phyloP scores from a whole-genome alignment of 352 stramenopile species.

The Pythium biforme region DNA sequence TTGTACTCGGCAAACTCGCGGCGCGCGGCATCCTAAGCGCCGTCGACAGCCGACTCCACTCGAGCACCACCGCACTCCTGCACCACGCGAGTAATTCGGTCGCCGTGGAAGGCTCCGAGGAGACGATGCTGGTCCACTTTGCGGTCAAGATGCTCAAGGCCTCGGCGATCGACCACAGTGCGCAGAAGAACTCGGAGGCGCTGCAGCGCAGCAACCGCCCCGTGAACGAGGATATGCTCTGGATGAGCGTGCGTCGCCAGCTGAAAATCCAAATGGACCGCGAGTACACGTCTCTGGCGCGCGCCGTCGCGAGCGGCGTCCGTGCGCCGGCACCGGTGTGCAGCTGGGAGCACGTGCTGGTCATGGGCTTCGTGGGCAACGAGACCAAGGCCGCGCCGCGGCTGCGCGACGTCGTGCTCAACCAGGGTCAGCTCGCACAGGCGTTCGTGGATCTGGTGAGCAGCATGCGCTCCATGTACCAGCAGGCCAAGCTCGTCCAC shows the following conservation, averaged over 20 bases:
- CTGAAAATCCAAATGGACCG: slow-evolving; percentile 52
- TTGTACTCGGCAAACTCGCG: slow-evolving; percentile 21
- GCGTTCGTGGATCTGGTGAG: slow-evolving; percentile 44
- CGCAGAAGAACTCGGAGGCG: slow-evolving; percentile 44
- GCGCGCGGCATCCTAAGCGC: slow-evolving; percentile 30
- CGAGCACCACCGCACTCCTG: slow-evolving; percentile 44
- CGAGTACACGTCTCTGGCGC: slow-evolving; percentile 46
- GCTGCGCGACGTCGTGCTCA: slow-evolving; percentile 49
- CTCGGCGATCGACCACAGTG: slow-evolving; percentile 45
- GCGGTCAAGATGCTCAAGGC: slow-evolving; percentile 82
- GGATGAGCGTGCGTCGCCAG: slow-evolving; percentile 56
- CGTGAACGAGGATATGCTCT: slow-evolving; percentile 47
- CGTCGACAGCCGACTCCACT: slow-evolving; percentile 54
- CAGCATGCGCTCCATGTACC: slow-evolving; percentile 46
- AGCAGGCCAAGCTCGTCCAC: slow-evolving; percentile 57
- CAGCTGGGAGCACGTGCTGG: slow-evolving; percentile 47
- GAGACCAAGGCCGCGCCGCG: slow-evolving; percentile 34
- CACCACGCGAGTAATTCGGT: slow-evolving; percentile 55
- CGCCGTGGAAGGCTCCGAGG: slow-evolving; percentile 35
- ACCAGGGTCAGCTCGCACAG: slow-evolving; percentile 37
- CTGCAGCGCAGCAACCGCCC: slow-evolving; percentile 37
- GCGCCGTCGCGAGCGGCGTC: slow-evolving; percentile 33
- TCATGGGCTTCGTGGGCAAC: slow-evolving; percentile 53
- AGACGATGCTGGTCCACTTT: slow-evolving; percentile 46
- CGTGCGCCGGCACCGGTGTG: slow-evolving; percentile 40